Percentiles rank a stretch among this genome's conserved stretches.
Conservation (phyloP, 805 yeast genomes). For the Saccharomyces mikatae region DNA sequence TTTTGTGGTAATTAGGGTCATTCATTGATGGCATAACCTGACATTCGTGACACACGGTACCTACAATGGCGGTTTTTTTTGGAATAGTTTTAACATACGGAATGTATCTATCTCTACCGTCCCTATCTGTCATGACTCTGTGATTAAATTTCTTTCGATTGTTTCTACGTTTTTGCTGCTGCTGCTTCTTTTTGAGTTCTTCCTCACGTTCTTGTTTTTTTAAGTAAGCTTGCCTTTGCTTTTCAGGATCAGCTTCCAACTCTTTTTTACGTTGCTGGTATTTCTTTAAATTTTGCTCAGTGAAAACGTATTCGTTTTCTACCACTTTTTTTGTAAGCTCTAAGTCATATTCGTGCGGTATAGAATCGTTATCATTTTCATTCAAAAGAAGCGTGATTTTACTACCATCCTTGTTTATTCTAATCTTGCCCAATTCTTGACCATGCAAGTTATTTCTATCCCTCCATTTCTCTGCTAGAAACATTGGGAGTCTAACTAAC, state of each 20-base stretch:
- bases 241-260: conserved; percentile 31
- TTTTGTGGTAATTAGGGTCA: conserved; percentile 62
- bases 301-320: conserved; percentile 77
- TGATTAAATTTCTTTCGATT: conserved; percentile 28
- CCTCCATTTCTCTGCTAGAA: conserved; percentile 75
- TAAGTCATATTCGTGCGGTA: conserved; percentile 82
- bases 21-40: conserved; percentile 70
- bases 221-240: conserved; percentile 30
- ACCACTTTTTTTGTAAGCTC: conserved; percentile 71
- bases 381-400: conserved; percentile 51
- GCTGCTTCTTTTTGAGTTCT: conserved; percentile 32
- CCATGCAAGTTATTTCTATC: conserved; percentile 57
- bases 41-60: conserved; percentile 89
- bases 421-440: conserved; percentile 70
- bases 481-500: conserved; percentile 86
- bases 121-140: conserved; percentile 33
- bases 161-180: conserved; percentile 33
- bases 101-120: conserved; percentile 42
- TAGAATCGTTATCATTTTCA: conserved; percentile 39
- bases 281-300: conserved; percentile 71
- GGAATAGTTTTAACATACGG: conserved; percentile 86
- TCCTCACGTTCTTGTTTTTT: conserved; percentile 30
- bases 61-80: conserved; percentile 74
- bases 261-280: conserved; percentile 35
- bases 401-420: conserved; percentile 50